A percentile compares a stretch with the other conserved stretches of the same genome.
Conservation (phyloP, 108 stramenopile species). For the Cyclotella distinguenda region DNA sequence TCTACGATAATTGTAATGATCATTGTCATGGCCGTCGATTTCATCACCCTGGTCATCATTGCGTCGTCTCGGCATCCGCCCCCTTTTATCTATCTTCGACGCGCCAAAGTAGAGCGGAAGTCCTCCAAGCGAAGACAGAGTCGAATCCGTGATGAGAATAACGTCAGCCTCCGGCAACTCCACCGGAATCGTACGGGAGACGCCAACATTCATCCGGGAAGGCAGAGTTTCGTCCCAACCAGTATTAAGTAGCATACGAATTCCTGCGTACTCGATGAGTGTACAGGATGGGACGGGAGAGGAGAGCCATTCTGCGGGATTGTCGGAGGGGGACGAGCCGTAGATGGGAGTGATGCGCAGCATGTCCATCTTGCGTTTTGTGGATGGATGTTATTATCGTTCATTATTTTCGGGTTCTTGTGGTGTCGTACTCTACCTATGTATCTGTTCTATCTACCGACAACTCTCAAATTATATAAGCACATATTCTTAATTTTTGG, state of each 20-base stretch:
- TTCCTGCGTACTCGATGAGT: slow-evolving; percentile 79
- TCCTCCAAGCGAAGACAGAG: slow-evolving; percentile 54
- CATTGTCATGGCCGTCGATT: background rate
- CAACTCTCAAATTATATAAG: too few relatives aligned
- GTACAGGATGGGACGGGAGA: slow-evolving; percentile 69
- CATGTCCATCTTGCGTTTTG: slow-evolving; percentile 40
- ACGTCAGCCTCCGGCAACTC: slow-evolving; percentile 62
- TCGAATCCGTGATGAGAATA: slow-evolving; percentile 72
- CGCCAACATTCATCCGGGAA: background rate
- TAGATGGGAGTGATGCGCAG: slow-evolving; percentile 83
- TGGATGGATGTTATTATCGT: background rate
- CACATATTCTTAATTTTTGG: too few relatives aligned
- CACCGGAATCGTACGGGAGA: slow-evolving; percentile 13
- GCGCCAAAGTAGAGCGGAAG: slow-evolving; percentile 49
- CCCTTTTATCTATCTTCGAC: slow-evolving; percentile 12
- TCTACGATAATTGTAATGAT: background rate
- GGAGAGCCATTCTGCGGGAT: slow-evolving; percentile 48
- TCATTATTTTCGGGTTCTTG: too few relatives aligned
- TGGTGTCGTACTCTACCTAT: too few relatives aligned
- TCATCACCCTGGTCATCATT: background rate
- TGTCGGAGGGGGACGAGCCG: slow-evolving; percentile 51
- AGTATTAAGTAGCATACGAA: slow-evolving; percentile 65
- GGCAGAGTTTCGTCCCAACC: slow-evolving; percentile 62
- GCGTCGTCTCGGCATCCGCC: slow-evolving; percentile 29
- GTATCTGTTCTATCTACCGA: too few relatives aligned